Base-by-base conservation (phyloP, 1,284 basidiomycete species). In the Sporisorium iseilematis-ciliati region DNA sequence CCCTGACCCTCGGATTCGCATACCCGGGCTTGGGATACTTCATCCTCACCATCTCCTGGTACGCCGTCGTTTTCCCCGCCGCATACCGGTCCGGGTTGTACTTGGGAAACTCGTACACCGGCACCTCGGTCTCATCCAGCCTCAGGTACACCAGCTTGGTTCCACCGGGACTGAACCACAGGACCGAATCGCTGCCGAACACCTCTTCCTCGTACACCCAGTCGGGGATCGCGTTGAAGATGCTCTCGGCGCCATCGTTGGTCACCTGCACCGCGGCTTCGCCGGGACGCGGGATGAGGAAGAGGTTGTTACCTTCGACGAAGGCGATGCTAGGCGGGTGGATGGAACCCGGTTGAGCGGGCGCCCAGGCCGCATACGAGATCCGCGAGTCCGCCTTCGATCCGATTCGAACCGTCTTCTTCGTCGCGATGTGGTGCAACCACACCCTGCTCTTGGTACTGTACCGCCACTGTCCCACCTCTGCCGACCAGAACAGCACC, bases 181-280 rank as follows among this genome's bases (percentile, higher is more conserved):
- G 87, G 0, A 94, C 91, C 55, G 86, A 91, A 79, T 94, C 90
- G 38, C 87, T 83, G 5, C 88, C 87, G 75, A 94, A 92, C 25
- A 98, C 90, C 70, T 86, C 83, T 55, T 80, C 78, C 56, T 82
- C 81, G 50, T 83, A 82, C 14, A 81, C 82, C 86, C 96, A 98
- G 85, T 97, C 94, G 0, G 94, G 93, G 0, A 97, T 92, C 7
- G 95, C 96, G 81, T 98, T 92, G 88, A 98, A 97, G 31, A 95
- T 88, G 0, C 92, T 92, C 0, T 89, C 88, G 49, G 92, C 93
- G 0, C 95, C 96, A 23, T 91, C 91, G 1, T 88, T 87, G 0
- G 96, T 99, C 7, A 99, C 87, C 16, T 92, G 90, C 51, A 95
- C 90, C 89, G 89, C 51, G 88, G 41, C 46, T n/a, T 64, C 51